Evolutionary conservation across 164 flowering plant genomes (phyloP), one percentile per base, ranked within the genome.

Genomic region (Echeveria elegans): DNA sequence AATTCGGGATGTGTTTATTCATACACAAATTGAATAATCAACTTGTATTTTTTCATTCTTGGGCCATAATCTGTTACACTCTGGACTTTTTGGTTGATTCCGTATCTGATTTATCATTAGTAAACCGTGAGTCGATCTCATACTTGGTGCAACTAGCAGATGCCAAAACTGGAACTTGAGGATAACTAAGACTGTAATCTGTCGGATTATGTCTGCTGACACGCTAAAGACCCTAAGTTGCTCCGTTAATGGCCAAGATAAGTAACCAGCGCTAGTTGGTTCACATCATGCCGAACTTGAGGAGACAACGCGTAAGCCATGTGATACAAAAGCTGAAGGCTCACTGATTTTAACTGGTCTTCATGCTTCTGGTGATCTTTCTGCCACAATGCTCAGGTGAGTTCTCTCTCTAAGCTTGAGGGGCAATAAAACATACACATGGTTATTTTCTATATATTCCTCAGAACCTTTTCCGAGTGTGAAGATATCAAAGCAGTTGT

Each of bases 331-430:
- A 19, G 31, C 18, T 29, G 71, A 65, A 53, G 63, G 72, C 58
- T 82, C 96, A 30, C 69, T 86, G 67, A 81, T 90, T 71, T 96
- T 93, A 77, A 88, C 96, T 66, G 96, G 98, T 68, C 96, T 93
- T 77, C 98, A 93, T 83, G 96, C 98, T 43, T 93, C 97, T 73
- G 98, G 98, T 37, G 97, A 93, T 76, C 92, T 93, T 65, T 90
- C 98, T 56, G 97, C 82, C 34, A 88, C 84, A 63, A 90, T 93
- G 94, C 86, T 93, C 26, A 88, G 86, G 98, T 28, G 18, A 56
- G 31, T 56, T 21, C 2, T 50, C 5, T 5, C 37, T 34, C 3
- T 34, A 34, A n/a, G 3, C 37, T 34, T 34, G 7, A 34, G 37
- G 37, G 37, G 7, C 7, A 34, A 3, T 34, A 34, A 36, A 37